Evolutionary conservation across 148 eudicot genomes (phyloP), one percentile per base, ranked within the genome.

Genomic region (Vaccinium myrtillus): DNA sequence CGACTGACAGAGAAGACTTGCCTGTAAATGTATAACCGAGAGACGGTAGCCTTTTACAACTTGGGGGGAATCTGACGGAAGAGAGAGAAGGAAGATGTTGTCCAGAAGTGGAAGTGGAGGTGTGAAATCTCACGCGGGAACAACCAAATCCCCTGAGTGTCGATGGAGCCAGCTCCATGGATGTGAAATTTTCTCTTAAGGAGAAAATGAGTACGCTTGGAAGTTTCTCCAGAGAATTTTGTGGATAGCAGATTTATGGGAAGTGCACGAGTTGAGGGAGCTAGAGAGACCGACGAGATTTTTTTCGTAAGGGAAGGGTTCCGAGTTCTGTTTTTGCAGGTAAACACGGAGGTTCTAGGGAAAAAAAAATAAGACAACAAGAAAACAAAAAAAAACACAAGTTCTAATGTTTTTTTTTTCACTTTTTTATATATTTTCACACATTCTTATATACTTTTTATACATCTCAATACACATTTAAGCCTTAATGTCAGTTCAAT

Each of bases 91-190:
- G 73, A 16, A 54, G 67, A 43, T 69, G 36, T 30, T 15, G 55
- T 53, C 71, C 83, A 54, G 83, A 82, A 79, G 83, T 23, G 6
- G 46, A 43, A 43, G 46, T 43, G 46, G 77, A 14, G 8, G 76
- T 56, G 46, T 80, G 70, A 9, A 59, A 43, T 61, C 61, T 65
- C 13, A 80, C 58, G 27, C 80, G 69, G 46, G 79, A 48, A 39
- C 46, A 56, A 74, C 50, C 32, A 70, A 18, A 36, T 36, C 83
- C 48, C 51, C 32, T 73, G 70, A 82, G 81, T 21, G 85, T 46
- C 67, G 81, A 74, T 27, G 81, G 82, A 73, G 87, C 83, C 70
- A 85, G 58, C 87, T 85, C 89, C 87, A 85, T 87, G 25, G 12
- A 27, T 70, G 14, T 30, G 21, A 30, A 13, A 32, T 70, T 70